Conservation (phyloP, 257 asterid species). For the Echites panduratus region DNA sequence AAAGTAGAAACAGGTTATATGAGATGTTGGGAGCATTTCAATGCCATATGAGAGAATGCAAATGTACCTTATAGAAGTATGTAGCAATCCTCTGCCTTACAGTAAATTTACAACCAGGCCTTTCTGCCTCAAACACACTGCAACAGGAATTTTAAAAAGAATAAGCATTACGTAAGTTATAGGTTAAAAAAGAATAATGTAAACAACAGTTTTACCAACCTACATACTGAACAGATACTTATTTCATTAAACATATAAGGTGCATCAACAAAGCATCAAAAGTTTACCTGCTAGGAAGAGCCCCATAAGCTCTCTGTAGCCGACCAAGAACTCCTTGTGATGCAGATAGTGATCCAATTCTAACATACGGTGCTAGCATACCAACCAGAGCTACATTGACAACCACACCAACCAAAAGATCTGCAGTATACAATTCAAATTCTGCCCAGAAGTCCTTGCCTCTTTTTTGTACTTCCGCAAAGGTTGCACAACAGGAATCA, state of each 20-base stretch:
- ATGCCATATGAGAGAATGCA: background rate
- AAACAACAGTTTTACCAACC: background rate
- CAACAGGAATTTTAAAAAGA: slow-evolving; percentile 7
- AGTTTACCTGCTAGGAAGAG: slow-evolving; percentile 94
- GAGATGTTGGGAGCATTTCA: background rate
- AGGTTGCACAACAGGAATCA: slow-evolving; percentile 93
- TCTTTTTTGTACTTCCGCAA: slow-evolving; percentile 94
- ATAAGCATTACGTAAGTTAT: background rate
- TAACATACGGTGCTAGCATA: slow-evolving; percentile 92
- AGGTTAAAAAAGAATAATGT: background rate
- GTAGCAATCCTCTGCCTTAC: slow-evolving; percentile 78
- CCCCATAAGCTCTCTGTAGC: slow-evolving; percentile 64
- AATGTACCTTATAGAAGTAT: slow-evolving; percentile 72
- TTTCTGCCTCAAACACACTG: slow-evolving; percentile 94
- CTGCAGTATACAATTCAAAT: slow-evolving; percentile 86
- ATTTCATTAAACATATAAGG: background rate
- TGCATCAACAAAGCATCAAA: background rate
- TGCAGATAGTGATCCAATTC: slow-evolving; percentile 60
- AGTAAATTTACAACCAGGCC: slow-evolving; percentile 78
- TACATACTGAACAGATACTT: background rate
- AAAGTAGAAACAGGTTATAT: background rate
- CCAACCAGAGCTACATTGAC: slow-evolving; percentile 97
- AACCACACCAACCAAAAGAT: slow-evolving; percentile 87
- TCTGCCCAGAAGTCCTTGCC: slow-evolving; percentile 98
- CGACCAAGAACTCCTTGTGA: slow-evolving; percentile 67